Evolutionary conservation across 495 filamentous ascomycete genomes (phyloP).

Genomic region (Xylaria cubensis): DNA sequence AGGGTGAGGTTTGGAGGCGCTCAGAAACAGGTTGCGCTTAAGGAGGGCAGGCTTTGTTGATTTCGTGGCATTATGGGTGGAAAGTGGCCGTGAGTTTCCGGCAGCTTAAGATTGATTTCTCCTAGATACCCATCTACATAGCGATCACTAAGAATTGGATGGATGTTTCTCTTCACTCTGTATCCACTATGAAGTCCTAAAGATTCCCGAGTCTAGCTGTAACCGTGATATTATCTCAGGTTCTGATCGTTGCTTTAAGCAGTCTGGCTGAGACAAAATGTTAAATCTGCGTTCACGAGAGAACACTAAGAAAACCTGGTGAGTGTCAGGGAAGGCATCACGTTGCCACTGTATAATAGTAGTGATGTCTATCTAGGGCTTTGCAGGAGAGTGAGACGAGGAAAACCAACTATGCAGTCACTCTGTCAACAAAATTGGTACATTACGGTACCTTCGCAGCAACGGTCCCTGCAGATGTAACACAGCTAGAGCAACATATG

Average conservation of each 20-base stretch:
- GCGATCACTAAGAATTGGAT: not conserved
- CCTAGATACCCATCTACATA: not conserved
- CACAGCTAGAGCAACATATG: not conserved
- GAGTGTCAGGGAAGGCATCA: not conserved
- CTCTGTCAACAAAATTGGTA: not conserved
- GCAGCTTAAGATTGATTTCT: not conserved
- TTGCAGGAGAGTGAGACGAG: not conserved
- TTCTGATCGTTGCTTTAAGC: not conserved
- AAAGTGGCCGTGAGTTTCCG: not conserved
- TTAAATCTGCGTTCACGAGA: too few species aligned
- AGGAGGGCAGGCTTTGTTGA: not conserved
- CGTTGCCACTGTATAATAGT: not conserved
- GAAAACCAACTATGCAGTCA: not conserved
- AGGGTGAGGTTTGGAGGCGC: not conserved
- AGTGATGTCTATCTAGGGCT: not conserved
- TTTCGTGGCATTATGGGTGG: not conserved
- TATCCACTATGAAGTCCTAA: not conserved
- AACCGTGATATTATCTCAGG: conserved; percentile 5
- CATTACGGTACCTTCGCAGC: not conserved
- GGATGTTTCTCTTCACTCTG: not conserved
- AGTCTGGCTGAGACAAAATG: conserved; percentile 24
- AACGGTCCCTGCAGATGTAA: not conserved
- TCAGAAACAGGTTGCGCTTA: not conserved
- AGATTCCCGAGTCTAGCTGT: not conserved
- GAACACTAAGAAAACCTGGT: not conserved